Conservation (phyloP, 2,329 filamentous ascomycete genomes). For the Colletotrichum truncatum region DNA sequence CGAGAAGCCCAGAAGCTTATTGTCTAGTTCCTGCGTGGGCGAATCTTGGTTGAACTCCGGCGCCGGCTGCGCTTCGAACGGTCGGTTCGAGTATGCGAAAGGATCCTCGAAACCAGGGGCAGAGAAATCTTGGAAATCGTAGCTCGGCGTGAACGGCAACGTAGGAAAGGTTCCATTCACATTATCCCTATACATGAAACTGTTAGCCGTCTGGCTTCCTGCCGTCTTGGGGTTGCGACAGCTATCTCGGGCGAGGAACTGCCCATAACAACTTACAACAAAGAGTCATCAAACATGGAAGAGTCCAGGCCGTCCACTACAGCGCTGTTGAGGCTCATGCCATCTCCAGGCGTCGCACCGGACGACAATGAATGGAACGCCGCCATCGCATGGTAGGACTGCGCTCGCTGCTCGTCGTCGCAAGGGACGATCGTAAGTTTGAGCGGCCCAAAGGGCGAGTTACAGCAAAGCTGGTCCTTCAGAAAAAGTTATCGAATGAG, state of each 20-base stretch:
- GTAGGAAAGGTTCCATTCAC: constrained; percentile 52
- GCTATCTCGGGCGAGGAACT: neutral
- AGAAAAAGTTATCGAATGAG: neutral
- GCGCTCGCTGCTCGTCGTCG: constrained; percentile 11
- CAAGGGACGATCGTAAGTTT: neutral
- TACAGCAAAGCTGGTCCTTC: neutral
- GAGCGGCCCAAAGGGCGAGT: neutral
- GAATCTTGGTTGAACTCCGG: constrained; percentile 55
- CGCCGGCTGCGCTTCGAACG: constrained; percentile 54
- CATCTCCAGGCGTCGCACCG: constrained; percentile 53
- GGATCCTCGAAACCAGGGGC: constrained; percentile 72
- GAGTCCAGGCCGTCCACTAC: constrained; percentile 61
- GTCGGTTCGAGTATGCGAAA: constrained; percentile 64
- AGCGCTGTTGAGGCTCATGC: constrained; percentile 55
- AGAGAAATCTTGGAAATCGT: constrained; percentile 69
- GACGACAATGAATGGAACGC: constrained; percentile 65
- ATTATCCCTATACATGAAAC: constrained; percentile 44
- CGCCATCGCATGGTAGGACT: constrained; percentile 62
- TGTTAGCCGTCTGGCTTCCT: constrained; percentile 23
- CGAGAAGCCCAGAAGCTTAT: constrained; percentile 80
- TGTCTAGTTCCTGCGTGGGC: constrained; percentile 67
- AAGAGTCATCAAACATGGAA: constrained; percentile 63
- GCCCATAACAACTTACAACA: constrained; percentile 56
- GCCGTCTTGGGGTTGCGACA: constrained; percentile 7
- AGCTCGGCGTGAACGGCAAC: constrained; percentile 65